Percentiles rank a stretch among this genome's conserved stretches.
Evolutionary conservation across 2,329 filamentous ascomycete genomes (phyloP).

Genomic region (Penicillium rolfsii): DNA sequence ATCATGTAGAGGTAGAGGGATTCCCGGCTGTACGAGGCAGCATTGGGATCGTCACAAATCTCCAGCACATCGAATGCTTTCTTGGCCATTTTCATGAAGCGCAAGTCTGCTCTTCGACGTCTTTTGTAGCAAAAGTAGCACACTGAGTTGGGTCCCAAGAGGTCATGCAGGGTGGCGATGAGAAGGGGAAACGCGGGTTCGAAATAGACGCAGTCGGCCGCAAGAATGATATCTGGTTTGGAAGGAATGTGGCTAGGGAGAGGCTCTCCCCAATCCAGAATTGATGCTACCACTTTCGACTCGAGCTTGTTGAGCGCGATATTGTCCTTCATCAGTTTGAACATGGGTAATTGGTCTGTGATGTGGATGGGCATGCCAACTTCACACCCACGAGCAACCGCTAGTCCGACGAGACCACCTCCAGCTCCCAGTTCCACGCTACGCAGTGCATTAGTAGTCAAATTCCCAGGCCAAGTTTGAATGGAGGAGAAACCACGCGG

Average conservation of each 20-base stretch:
- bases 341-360: constrained; percentile 87
- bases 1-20: constrained; percentile 47
- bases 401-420: constrained; percentile 78
- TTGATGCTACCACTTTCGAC: constrained; percentile 63
- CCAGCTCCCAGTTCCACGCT: constrained; percentile 92
- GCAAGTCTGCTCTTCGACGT: constrained; percentile 76
- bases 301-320: constrained; percentile 77
- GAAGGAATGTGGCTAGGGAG: constrained; percentile 42
- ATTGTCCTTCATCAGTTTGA: constrained; percentile 82
- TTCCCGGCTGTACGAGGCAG: constrained; percentile 40
- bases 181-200: constrained; percentile 92
- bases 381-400: constrained; percentile 60
- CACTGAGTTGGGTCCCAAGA: constrained; percentile 67
- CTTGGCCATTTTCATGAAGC: constrained; percentile 71
- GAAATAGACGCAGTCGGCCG: constrained; percentile 96
- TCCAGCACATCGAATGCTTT: constrained; percentile 68
- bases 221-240: constrained; percentile 80
- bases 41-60: constrained; percentile 58
- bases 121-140: constrained; percentile 97
- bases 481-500: background rate
- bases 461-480: background rate
- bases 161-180: constrained; percentile 72
- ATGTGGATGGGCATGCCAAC: constrained; percentile 66
- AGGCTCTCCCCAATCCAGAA: constrained; percentile 75
- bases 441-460: constrained; percentile 11